Evolutionary conservation across 148 eudicot genomes (phyloP).

Genomic region (Spergularia bocconei): DNA sequence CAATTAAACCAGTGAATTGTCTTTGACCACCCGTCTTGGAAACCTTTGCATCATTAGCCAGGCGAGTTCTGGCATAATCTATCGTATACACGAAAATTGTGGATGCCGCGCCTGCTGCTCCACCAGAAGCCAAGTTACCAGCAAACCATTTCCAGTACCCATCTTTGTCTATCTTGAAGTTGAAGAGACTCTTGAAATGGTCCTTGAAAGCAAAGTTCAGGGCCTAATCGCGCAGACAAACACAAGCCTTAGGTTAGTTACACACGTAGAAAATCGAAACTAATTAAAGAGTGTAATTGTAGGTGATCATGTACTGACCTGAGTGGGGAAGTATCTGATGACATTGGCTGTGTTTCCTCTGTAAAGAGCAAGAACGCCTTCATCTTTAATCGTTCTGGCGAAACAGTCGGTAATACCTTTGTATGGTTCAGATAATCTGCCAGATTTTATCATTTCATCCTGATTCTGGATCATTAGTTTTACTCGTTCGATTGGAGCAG

Average conservation of each 20-base stretch:
- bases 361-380: constrained; percentile 70
- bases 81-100: constrained; percentile 64
- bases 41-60: constrained; percentile 79
- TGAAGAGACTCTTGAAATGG: constrained; percentile 71
- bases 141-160: constrained; percentile 96
- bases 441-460: constrained; percentile 73
- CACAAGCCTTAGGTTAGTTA: not conserved
- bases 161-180: constrained; percentile 73
- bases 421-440: constrained; percentile 69
- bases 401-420: constrained; percentile 70
- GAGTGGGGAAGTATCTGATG: constrained; percentile 87
- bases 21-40: constrained; percentile 64
- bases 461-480: constrained; percentile 81
- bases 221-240: constrained; percentile 42
- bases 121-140: constrained; percentile 86
- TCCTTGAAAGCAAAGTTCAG: constrained; percentile 88
- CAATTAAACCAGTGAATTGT: constrained; percentile 72
- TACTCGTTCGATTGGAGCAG: constrained; percentile 80
- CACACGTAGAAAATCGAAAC: not conserved
- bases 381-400: constrained; percentile 66
- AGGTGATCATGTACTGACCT: constrained; percentile 33
- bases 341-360: constrained; percentile 82
- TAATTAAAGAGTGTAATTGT: not conserved
- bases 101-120: constrained; percentile 83
- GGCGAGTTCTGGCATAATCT: constrained; percentile 74